Evolutionary conservation across 164 flowering plant genomes (phyloP).

Genomic region (Vitis riparia): DNA sequence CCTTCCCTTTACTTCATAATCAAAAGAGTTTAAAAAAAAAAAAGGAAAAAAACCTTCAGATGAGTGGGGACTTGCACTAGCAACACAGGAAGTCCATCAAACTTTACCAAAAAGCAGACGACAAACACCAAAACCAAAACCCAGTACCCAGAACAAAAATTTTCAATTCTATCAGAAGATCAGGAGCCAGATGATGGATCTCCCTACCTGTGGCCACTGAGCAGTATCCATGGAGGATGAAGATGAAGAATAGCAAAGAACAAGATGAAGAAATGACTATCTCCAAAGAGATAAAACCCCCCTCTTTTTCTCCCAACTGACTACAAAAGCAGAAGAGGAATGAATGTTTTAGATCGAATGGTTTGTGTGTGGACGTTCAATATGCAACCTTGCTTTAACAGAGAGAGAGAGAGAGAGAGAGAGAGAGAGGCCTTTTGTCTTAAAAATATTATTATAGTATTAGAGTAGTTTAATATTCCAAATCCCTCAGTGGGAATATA

Average conservation of each 20-base stretch:
- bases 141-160: background rate
- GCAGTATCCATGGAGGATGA: conserved; percentile 68
- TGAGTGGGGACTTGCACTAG: conserved; percentile 19
- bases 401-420: conserved; percentile 19
- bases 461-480: conserved; percentile 5
- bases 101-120: conserved; percentile 8
- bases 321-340: conserved; percentile 7
- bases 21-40: conserved; percentile 22
- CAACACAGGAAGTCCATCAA: conserved; percentile 18
- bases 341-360: conserved; percentile 15
- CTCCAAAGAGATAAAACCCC: conserved; percentile 10
- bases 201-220: conserved; percentile 79
- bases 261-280: conserved; percentile 15
- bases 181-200: conserved; percentile 6
- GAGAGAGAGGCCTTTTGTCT: conserved; percentile 6
- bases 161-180: background rate
- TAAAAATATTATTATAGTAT: background rate
- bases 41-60: conserved; percentile 14
- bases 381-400: conserved; percentile 15
- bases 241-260: conserved; percentile 13
- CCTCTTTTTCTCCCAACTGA: conserved; percentile 6
- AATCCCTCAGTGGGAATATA: conserved; percentile 13
- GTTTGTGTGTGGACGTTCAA: conserved; percentile 12
- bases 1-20: conserved; percentile 23
- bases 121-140: conserved; percentile 12